Conservation (phyloP, 192 early-diverging fungal genomes). For the Backusella australiensis region DNA sequence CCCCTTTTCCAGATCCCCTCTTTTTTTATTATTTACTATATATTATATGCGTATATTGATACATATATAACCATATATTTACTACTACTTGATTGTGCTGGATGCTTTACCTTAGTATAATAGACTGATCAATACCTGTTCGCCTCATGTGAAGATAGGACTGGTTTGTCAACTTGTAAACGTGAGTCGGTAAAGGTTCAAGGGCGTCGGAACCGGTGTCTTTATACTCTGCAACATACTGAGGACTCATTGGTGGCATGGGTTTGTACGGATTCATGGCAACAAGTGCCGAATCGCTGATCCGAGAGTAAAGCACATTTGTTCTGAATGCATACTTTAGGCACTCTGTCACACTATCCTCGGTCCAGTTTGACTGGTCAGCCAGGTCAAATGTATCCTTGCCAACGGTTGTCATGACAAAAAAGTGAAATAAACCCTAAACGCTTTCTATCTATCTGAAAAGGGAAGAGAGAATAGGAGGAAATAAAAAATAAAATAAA, state of each 20-base stretch:
- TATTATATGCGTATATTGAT: background rate
- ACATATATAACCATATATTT: constrained; percentile 11
- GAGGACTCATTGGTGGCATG: constrained; percentile 52
- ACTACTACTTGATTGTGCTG: background rate
- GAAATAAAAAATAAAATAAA: background rate
- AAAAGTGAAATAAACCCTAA: background rate
- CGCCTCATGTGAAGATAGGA: constrained; percentile 81
- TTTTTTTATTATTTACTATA: background rate
- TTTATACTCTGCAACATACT: constrained; percentile 69
- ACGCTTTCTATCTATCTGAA: background rate
- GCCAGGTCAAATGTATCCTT: constrained; percentile 16
- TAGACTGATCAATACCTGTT: constrained; percentile 61
- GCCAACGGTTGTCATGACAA: background rate
- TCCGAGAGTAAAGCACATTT: constrained; percentile 48
- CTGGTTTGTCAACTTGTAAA: constrained; percentile 71
- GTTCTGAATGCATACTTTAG: constrained; percentile 53
- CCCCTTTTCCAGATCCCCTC: background rate
- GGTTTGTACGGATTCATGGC: constrained; percentile 60
- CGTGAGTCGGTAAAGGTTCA: constrained; percentile 61
- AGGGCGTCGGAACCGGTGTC: constrained; percentile 46
- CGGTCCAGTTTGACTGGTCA: constrained; percentile 27
- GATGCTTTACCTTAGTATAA: constrained; percentile 30
- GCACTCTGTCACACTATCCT: constrained; percentile 42
- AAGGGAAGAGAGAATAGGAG: background rate
- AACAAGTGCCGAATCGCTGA: constrained; percentile 60